Percentiles rank a stretch among this genome's conserved stretches.
phyloP scores from a whole-genome alignment of 2,329 filamentous ascomycete species.

The Beauveria pseudobassiana region DNA sequence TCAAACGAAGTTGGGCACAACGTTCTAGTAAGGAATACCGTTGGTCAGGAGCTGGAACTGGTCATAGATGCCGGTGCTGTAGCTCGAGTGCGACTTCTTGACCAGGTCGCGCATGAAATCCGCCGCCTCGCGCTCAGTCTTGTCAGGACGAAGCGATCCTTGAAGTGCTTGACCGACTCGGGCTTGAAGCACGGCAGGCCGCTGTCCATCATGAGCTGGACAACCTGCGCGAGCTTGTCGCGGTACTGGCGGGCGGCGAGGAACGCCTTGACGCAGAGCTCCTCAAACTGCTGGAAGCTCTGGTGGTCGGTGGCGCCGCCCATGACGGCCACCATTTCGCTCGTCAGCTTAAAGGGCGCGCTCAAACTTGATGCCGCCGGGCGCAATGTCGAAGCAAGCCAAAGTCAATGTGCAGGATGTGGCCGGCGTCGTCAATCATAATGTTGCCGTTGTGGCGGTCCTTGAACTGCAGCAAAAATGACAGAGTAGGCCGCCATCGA shows the following conservation, averaged over 20 bases:
- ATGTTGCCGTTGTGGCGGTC: constrained; percentile 99
- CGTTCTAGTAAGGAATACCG: constrained; percentile 77
- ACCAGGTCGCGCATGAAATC: constrained; percentile 89
- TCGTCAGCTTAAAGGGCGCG: constrained; percentile 93
- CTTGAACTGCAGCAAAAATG: constrained; percentile 94
- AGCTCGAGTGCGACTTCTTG: constrained; percentile 82
- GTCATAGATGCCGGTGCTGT: constrained; percentile 92
- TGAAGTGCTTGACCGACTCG: constrained; percentile 87
- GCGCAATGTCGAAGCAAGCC: constrained; percentile 99
- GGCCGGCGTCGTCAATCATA: constrained; percentile 96
- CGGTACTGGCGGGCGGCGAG: constrained; percentile 78
- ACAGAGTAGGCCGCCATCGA: constrained; percentile 98
- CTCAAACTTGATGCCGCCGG: constrained; percentile 95
- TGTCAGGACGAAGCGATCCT: constrained; percentile 85
- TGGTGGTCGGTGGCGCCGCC: constrained; percentile 78
- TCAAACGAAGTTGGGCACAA: not conserved
- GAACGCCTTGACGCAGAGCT: constrained; percentile 93
- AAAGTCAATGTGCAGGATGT: constrained; percentile 98
- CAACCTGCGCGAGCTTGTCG: constrained; percentile 83
- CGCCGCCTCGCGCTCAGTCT: constrained; percentile 84
- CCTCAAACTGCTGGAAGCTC: constrained; percentile 91
- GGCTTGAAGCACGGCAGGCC: constrained; percentile 97
- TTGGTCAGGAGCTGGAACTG: constrained; percentile 97
- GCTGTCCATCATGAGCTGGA: constrained; percentile 91
- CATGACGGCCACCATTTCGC: constrained; percentile 99